phyloP scores from a whole-genome alignment of 768 basidiomycete species.

The Boletus rubropictus region DNA sequence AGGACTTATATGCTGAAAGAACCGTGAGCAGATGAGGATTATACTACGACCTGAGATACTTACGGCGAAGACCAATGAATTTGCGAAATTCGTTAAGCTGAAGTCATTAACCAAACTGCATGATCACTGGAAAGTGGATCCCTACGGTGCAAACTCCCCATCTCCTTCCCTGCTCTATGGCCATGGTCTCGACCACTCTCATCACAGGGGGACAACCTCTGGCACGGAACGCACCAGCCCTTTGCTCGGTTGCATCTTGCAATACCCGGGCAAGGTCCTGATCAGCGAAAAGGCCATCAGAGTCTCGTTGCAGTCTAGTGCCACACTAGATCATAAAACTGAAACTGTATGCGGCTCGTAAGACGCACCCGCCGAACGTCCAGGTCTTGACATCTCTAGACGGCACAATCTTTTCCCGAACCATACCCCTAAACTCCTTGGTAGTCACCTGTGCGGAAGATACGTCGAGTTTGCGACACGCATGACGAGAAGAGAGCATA shows the following conservation, averaged over 20 bases:
- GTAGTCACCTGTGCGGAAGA: conserved; percentile 13
- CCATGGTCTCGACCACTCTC: conserved; percentile 62
- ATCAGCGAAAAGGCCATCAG: conserved; percentile 55
- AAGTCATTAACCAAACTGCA: not conserved
- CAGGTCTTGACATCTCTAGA: conserved; percentile 37
- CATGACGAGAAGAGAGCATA: conserved; percentile 16
- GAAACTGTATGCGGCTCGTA: not conserved
- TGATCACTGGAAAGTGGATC: conserved; percentile 1
- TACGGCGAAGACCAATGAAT: conserved; percentile 67
- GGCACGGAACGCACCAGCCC: conserved; percentile 61
- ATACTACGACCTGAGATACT: conserved; percentile 11
- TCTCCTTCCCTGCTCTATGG: conserved; percentile 56
- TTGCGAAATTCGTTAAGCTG: conserved; percentile 68
- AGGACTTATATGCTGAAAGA: conserved; percentile 49
- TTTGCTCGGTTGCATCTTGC: conserved; percentile 52
- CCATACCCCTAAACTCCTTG: conserved; percentile 15
- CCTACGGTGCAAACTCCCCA: conserved; percentile 73
- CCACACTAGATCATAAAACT: not conserved
- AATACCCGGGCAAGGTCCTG: conserved; percentile 57
- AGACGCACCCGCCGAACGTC: conserved; percentile 46
- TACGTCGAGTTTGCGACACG: not conserved
- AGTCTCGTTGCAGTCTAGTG: conserved; percentile 45
- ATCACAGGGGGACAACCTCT: conserved; percentile 63
- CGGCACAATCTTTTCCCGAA: conserved; percentile 11
- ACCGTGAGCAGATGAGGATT: conserved; percentile 3